These are phyloP conservation scores for Jatropha curcas DNA, from an alignment of 345 rosid genomes.

Conservation along the genomic window DNA sequence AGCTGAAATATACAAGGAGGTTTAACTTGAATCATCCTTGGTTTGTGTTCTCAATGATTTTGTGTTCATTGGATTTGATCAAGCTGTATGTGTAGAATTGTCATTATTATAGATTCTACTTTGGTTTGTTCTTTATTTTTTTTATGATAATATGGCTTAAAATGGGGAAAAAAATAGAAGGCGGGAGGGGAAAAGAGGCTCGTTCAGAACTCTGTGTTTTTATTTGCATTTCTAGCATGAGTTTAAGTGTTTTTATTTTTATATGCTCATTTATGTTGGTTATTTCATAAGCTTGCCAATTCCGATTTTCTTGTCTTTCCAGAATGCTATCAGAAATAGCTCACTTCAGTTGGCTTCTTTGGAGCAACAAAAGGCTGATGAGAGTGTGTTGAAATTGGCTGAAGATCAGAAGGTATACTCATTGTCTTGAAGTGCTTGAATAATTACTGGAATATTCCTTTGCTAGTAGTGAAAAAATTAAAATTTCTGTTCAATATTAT, in stretches of 20 bases:
- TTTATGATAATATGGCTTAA: not conserved
- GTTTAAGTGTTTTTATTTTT: not conserved
- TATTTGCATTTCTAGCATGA: not conserved
- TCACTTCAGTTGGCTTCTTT: conserved; percentile 67
- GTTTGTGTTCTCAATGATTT: conserved; percentile 7
- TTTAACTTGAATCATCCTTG: not conserved
- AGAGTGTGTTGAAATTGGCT: conserved; percentile 69
- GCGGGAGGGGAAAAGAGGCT: not conserved
- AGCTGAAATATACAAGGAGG: not conserved
- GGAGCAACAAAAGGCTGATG: conserved; percentile 82
- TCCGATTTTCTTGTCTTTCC: conserved; percentile 22
- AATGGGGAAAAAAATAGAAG: no score
- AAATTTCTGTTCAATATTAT: conserved; percentile 23
- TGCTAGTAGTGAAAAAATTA: conserved; percentile 10
- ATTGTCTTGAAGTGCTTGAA: conserved; percentile 22
- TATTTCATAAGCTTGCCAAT: not conserved
- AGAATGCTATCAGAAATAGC: conserved; percentile 62
- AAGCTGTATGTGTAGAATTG: no score
- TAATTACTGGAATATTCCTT: conserved; percentile 1
- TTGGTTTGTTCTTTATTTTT: not conserved
- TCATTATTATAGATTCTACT: no score
- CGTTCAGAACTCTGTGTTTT: not conserved
- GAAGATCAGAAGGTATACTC: conserved; percentile 81
- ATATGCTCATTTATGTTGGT: not conserved
- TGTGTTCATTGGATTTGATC: not conserved